Percentiles rank a stretch among this genome's conserved stretches.
Evolutionary conservation across 768 basidiomycete species (phyloP).

Genomic region (Agaricus subrufescens): DNA sequence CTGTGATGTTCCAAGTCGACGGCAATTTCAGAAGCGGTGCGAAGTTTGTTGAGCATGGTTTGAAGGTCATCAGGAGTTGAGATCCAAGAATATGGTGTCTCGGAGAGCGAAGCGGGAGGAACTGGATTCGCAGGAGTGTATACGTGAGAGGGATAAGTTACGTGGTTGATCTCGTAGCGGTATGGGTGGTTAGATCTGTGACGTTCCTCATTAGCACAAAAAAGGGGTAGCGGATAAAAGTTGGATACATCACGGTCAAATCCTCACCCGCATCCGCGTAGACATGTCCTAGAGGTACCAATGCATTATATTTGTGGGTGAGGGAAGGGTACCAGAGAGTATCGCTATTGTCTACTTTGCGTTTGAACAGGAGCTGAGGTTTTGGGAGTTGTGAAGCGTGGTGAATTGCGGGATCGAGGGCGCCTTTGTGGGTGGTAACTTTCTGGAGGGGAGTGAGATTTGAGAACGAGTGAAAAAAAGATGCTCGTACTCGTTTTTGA

Average conservation of each 20-base stretch:
- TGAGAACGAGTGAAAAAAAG: neutral
- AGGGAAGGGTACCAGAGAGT: conserved; percentile 67
- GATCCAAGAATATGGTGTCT: conserved; percentile 69
- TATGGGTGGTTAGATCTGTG: conserved; percentile 66
- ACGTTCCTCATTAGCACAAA: neutral
- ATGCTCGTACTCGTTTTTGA: conserved; percentile 24
- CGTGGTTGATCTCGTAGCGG: conserved; percentile 75
- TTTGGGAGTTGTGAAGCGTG: conserved; percentile 76
- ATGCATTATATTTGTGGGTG: conserved; percentile 75
- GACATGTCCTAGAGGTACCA: conserved; percentile 73
- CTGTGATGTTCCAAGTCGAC: conserved; percentile 95
- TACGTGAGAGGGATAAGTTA: conserved; percentile 66
- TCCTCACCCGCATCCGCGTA: conserved; percentile 28
- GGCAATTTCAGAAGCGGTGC: conserved; percentile 70
- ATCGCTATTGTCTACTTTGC: conserved; percentile 48
- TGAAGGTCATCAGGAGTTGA: conserved; percentile 51
- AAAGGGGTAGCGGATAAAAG: neutral
- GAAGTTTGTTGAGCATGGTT: conserved; percentile 65
- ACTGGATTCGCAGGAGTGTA: conserved; percentile 45
- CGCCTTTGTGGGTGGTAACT: conserved; percentile 30
- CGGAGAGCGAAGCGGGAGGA: conserved; percentile 53
- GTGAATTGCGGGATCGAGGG: conserved; percentile 56
- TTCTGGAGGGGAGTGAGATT: conserved; percentile 20
- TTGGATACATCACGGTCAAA: conserved; percentile 24
- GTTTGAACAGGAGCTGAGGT: conserved; percentile 75